phyloP scores from a whole-genome alignment of 202 grass and related monocot species.

The Carex sylvatica region DNA sequence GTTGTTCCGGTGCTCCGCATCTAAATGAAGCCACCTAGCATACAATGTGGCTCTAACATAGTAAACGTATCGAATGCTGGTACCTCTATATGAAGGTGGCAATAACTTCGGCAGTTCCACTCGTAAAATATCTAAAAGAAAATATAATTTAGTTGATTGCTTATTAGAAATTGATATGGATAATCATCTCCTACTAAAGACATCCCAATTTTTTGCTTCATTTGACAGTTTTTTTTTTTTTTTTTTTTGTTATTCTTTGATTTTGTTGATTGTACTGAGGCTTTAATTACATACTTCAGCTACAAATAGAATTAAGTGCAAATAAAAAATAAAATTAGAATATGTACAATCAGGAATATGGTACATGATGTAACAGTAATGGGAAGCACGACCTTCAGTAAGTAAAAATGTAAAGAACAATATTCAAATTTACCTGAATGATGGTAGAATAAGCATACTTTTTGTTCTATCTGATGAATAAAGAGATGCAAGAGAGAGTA shows the following conservation, averaged over 20 bases:
- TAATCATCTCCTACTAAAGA: background rate
- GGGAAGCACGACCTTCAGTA: background rate
- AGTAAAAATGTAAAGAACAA: constrained; percentile 15
- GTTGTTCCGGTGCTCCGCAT: constrained; percentile 46
- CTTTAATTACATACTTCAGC: constrained; percentile 8
- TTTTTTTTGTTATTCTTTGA: background rate
- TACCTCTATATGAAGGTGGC: constrained; percentile 80
- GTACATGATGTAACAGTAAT: constrained; percentile 17
- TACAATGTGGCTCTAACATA: constrained; percentile 68
- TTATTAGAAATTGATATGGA: background rate
- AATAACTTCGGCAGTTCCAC: constrained; percentile 77
- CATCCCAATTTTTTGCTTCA: background rate
- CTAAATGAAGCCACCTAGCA: constrained; percentile 57
- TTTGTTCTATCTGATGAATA: constrained; percentile 25
- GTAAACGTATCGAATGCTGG: constrained; percentile 88
- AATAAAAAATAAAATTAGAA: background rate
- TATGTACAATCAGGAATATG: background rate
- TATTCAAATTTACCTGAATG: constrained; percentile 12
- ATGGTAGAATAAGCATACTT: constrained; percentile 9
- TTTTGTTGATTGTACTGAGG: background rate
- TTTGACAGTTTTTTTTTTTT: background rate
- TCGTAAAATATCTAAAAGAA: constrained; percentile 71
- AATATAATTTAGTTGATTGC: constrained; percentile 15
- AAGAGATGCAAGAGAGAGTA: background rate
- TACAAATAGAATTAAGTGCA: background rate